phyloP scores from a whole-genome alignment of 768 basidiomycete genomes.

The Leucocoprinus sp. region DNA sequence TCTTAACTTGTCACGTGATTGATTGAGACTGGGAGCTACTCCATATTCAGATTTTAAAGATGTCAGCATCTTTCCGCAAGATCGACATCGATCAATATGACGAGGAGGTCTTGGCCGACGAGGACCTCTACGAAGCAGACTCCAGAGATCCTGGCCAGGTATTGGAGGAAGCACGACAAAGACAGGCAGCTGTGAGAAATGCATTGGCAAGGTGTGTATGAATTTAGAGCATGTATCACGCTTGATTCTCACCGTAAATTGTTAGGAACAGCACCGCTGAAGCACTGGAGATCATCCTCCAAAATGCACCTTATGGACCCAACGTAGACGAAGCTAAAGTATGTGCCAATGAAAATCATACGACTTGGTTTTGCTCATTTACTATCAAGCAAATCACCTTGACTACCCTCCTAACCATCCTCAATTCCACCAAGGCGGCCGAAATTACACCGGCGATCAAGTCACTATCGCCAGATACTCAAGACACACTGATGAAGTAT shows the following conservation, averaged over 20 bases:
- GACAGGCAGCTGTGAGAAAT: slow-evolving; percentile 62
- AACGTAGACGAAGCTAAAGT: slow-evolving; percentile 90
- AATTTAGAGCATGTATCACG: not conserved
- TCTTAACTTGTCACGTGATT: slow-evolving; percentile 2
- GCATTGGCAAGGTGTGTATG: slow-evolving; percentile 61
- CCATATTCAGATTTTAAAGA: too few relatives aligned
- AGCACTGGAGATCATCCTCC: slow-evolving; percentile 63
- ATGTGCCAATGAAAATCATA: slow-evolving; percentile 5
- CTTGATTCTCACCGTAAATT: not conserved
- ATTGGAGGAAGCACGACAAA: slow-evolving; percentile 68
- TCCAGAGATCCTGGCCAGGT: slow-evolving; percentile 70
- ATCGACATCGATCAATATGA: slow-evolving; percentile 93
- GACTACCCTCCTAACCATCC: slow-evolving; percentile 73
- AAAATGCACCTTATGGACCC: slow-evolving; percentile 83
- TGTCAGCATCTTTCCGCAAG: slow-evolving; percentile 63
- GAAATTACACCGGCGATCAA: slow-evolving; percentile 78
- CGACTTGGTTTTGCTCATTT: not conserved
- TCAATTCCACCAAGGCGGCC: slow-evolving; percentile 88
- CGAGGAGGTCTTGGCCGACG: slow-evolving; percentile 80
- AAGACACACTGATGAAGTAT: slow-evolving; percentile 96
- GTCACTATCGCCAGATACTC: slow-evolving; percentile 59
- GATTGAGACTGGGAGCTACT: too few relatives aligned
- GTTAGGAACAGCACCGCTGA: slow-evolving; percentile 67
- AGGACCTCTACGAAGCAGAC: slow-evolving; percentile 82
- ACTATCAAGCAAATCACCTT: slow-evolving; percentile 54